These are phyloP conservation scores for Kwoniella dejecticola DNA, from an alignment of 768 basidiomycete genomes.

Conservation along the genomic window DNA sequence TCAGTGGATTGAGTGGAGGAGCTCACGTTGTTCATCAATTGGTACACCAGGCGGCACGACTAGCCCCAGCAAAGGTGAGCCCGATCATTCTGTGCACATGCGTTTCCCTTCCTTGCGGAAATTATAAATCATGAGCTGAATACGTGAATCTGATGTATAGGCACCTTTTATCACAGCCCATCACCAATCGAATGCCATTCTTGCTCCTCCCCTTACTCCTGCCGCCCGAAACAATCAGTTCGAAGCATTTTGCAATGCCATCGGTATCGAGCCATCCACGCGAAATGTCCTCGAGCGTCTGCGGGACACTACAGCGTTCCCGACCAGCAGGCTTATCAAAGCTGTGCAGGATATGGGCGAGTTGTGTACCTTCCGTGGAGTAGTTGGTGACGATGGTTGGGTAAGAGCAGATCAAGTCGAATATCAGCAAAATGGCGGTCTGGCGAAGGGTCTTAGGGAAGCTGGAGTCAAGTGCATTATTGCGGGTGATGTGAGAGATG, in stretches of 20 bases:
- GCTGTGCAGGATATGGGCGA: slow-evolving; percentile 65
- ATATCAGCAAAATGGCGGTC: slow-evolving; percentile 67
- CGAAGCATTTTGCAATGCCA: slow-evolving; percentile 63
- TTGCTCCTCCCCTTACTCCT: slow-evolving; percentile 67
- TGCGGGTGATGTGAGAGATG: slow-evolving; percentile 71
- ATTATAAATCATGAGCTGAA: no score
- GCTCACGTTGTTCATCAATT: slow-evolving; percentile 72
- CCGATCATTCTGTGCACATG: neutral
- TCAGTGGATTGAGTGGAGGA: slow-evolving; percentile 76
- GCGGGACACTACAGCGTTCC: slow-evolving; percentile 60
- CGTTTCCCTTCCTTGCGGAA: no score
- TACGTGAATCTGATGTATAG: no score
- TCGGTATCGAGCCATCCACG: slow-evolving; percentile 63
- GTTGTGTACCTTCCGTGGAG: slow-evolving; percentile 70
- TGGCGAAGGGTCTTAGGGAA: slow-evolving; percentile 62
- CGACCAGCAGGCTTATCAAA: slow-evolving; percentile 62
- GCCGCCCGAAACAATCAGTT: slow-evolving; percentile 66
- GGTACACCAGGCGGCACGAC: slow-evolving; percentile 68
- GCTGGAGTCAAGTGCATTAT: slow-evolving; percentile 67
- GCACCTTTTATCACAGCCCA: slow-evolving; percentile 70
- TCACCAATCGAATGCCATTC: slow-evolving; percentile 74
- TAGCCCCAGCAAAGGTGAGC: slow-evolving; percentile 59
- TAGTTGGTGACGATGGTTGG: slow-evolving; percentile 66
- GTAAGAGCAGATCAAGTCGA: slow-evolving; percentile 64
- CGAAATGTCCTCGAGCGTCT: slow-evolving; percentile 62